Conservation (phyloP, 2,329 filamentous ascomycete genomes). For the Fusarium buxicola region DNA sequence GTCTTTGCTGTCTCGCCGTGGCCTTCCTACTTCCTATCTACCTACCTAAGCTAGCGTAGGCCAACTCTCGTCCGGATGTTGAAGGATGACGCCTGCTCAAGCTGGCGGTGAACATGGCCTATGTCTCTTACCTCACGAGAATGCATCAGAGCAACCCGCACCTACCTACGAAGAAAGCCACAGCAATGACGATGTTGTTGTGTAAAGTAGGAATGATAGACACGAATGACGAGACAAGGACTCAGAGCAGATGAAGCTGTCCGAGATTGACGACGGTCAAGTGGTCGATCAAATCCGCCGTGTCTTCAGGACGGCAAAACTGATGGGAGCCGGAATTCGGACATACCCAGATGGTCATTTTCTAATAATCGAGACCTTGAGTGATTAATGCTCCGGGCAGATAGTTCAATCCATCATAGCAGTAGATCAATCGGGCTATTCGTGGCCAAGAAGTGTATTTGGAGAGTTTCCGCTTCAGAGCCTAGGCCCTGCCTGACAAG, state of each 20-base stretch:
- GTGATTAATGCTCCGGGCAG: constrained; percentile 9
- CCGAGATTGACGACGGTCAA: constrained; percentile 10
- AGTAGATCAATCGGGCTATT: constrained; percentile 5
- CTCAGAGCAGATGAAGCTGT: constrained; percentile 12
- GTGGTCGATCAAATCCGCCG: neutral
- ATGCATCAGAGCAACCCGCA: neutral
- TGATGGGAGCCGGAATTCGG: constrained; percentile 26
- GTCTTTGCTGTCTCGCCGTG: neutral
- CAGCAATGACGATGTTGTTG: constrained; percentile 10
- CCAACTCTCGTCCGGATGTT: no score
- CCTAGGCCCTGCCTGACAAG: constrained; percentile 5
- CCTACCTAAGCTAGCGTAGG: no score
- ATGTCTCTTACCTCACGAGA: neutral
- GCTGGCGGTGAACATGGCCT: neutral
- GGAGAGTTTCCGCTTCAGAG: constrained; percentile 13
- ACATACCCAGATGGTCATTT: constrained; percentile 1
- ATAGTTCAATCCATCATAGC: neutral
- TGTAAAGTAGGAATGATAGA: neutral
- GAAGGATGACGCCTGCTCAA: neutral
- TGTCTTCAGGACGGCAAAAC: neutral
- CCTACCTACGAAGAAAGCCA: constrained; percentile 10
- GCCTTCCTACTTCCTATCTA: no score
- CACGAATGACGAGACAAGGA: constrained; percentile 4
- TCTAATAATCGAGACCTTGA: neutral
- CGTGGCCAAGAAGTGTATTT: constrained; percentile 10